phyloP scores from a whole-genome alignment of 352 stramenopile genomes.

The Lagenidium giganteum region DNA sequence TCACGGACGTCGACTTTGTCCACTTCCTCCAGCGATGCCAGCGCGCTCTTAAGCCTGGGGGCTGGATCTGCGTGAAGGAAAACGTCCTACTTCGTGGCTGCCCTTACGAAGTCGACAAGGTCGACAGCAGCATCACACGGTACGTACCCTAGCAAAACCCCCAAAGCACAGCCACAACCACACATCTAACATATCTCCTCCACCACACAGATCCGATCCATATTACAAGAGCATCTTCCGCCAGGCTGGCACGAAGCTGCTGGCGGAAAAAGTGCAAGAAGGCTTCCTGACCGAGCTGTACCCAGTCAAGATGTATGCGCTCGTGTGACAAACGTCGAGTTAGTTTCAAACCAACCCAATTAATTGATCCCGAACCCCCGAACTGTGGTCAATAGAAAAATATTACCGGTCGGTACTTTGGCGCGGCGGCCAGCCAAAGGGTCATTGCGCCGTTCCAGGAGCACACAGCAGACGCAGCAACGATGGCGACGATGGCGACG shows the following conservation, averaged over 20 bases:
- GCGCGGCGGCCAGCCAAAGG: too few relatives aligned
- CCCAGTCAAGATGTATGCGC: slow-evolving; percentile 93
- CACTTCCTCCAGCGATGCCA: slow-evolving; percentile 89
- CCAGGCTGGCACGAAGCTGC: slow-evolving; percentile 84
- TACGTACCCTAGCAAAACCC: slow-evolving; percentile 28
- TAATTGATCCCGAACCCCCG: too few relatives aligned
- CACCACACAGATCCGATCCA: slow-evolving; percentile 50
- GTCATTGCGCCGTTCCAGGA: too few relatives aligned
- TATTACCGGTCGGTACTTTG: too few relatives aligned
- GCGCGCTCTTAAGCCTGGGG: slow-evolving; percentile 39
- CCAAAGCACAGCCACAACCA: too few relatives aligned
- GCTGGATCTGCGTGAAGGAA: slow-evolving; percentile 85
- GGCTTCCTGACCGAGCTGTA: slow-evolving; percentile 95
- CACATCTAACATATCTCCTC: too few relatives aligned
- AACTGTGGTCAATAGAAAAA: too few relatives aligned
- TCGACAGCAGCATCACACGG: slow-evolving; percentile 93
- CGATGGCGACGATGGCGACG: slow-evolving; percentile 2
- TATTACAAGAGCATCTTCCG: slow-evolving; percentile 93
- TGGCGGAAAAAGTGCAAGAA: slow-evolving; percentile 78
- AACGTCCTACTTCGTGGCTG: slow-evolving; percentile 75
- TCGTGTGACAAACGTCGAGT: too few relatives aligned
- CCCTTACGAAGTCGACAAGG: slow-evolving; percentile 90
- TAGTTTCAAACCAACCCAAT: too few relatives aligned
- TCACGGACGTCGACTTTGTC: slow-evolving; percentile 94
- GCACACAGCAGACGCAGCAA: too few relatives aligned